Conservation (phyloP, 179 eudicot genomes). For the Pouteria campechiana region DNA sequence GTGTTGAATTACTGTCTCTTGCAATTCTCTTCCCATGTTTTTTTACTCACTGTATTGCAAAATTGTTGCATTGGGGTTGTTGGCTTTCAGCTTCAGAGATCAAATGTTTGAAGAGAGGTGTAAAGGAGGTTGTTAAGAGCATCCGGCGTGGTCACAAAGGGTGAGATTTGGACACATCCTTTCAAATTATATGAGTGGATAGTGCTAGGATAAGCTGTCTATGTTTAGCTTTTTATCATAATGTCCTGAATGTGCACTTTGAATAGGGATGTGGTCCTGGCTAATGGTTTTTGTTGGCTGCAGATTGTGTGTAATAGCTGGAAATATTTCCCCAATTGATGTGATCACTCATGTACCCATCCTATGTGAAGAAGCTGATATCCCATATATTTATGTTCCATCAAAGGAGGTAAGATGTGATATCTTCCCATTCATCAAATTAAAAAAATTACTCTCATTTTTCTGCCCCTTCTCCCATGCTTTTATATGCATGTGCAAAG, state of each 20-base stretch:
- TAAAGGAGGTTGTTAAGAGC: constrained; percentile 90
- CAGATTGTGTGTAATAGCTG: constrained; percentile 92
- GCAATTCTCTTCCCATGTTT: neutral
- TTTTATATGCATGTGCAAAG: too few relatives aligned
- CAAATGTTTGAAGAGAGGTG: constrained; percentile 94
- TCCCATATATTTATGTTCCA: constrained; percentile 77
- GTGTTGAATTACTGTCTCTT: neutral
- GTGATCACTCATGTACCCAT: constrained; percentile 94
- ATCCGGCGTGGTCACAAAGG: constrained; percentile 92
- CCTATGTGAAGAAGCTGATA: constrained; percentile 78
- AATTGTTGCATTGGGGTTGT: neutral
- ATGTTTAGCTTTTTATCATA: too few relatives aligned
- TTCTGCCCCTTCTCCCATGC: too few relatives aligned
- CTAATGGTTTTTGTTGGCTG: constrained; percentile 9
- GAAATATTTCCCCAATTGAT: constrained; percentile 95
- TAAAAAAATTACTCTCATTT: too few relatives aligned
- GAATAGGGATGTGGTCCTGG: neutral
- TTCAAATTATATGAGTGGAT: too few relatives aligned
- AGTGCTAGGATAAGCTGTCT: too few relatives aligned
- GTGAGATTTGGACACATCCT: constrained; percentile 14
- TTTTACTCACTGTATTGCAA: too few relatives aligned
- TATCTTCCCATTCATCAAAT: too few relatives aligned
- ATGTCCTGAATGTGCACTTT: too few relatives aligned
- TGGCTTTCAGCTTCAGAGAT: constrained; percentile 65
- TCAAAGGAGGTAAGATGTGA: constrained; percentile 85